Conservation (phyloP, 2,329 filamentous ascomycete species). For the Cladorrhinum sp. region DNA sequence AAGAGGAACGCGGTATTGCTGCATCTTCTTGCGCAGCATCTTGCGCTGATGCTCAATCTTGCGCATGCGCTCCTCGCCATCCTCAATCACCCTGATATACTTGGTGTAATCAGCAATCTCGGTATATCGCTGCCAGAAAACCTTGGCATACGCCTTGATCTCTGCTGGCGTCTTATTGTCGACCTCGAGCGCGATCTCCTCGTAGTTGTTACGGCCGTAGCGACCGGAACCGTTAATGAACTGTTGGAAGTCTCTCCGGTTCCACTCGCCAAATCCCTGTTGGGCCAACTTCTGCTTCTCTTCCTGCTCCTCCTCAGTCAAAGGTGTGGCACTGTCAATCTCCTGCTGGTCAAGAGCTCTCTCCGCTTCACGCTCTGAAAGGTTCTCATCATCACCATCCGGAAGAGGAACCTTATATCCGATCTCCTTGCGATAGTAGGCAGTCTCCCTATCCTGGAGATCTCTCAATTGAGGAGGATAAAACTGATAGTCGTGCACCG, state of each 20-base stretch:
- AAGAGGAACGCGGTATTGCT: conserved; percentile 92
- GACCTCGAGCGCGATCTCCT: conserved; percentile 80
- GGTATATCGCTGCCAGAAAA: conserved; percentile 93
- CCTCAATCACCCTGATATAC: conserved; percentile 83
- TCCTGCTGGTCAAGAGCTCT: conserved; percentile 83
- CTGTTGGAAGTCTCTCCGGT: conserved; percentile 95
- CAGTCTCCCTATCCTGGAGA: conserved; percentile 93
- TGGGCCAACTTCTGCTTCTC: conserved; percentile 80
- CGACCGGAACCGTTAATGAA: conserved; percentile 95
- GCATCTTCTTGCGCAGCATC: conserved; percentile 91
- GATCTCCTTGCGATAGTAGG: conserved; percentile 93
- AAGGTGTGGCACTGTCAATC: conserved; percentile 84
- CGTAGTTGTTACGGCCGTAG: conserved; percentile 83
- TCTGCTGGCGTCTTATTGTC: conserved; percentile 85
- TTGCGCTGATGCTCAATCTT: conserved; percentile 91
- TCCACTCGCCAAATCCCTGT: conserved; percentile 92
- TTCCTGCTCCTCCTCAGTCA: conserved; percentile 85
- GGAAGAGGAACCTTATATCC: conserved; percentile 88
- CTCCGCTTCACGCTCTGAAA: conserved; percentile 82
- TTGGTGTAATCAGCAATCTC: conserved; percentile 89
- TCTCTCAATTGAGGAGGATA: conserved; percentile 82
- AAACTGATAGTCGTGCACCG: conserved; percentile 96
- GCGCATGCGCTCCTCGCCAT: conserved; percentile 84
- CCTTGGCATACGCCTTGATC: conserved; percentile 86
- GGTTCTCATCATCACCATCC: conserved; percentile 78